A percentile compares a stretch with the other conserved stretches of the same genome.
Evolutionary conservation across 2,329 filamentous ascomycete genomes (phyloP).

Genomic region (Blumeriella jaapii): DNA sequence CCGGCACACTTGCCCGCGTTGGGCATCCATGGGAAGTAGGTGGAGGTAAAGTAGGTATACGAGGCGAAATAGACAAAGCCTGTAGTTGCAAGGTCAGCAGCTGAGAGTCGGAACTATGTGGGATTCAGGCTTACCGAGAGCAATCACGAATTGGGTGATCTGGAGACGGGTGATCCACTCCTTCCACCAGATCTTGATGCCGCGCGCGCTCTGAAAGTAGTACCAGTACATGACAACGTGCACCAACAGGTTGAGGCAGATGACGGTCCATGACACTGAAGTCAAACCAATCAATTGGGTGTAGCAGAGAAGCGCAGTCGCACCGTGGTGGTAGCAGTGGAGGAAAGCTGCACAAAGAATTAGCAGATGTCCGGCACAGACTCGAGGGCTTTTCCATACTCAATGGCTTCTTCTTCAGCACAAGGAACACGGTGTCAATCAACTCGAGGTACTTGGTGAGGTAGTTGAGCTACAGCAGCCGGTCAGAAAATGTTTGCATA

Average conservation of each 20-base stretch:
- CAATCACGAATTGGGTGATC: conserved; percentile 94
- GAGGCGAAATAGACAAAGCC: conserved; percentile 98
- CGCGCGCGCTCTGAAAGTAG: conserved; percentile 98
- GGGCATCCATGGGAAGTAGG: conserved; percentile 78
- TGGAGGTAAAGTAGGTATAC: conserved; percentile 95
- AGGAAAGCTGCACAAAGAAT: conserved; percentile 62
- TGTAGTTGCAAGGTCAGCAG: conserved; percentile 34
- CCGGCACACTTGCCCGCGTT: conserved; percentile 80
- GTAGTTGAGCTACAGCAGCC: conserved; percentile 70
- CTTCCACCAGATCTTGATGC: conserved; percentile 98
- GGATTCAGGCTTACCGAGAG: conserved; percentile 54
- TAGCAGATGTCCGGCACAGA: conserved; percentile 20
- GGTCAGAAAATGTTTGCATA: conserved; percentile 30
- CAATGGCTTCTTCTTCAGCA: conserved; percentile 98
- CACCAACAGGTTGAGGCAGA: conserved; percentile 82
- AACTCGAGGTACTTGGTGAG: conserved; percentile 96
- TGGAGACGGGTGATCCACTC: conserved; percentile 97
- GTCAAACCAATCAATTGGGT: conserved; percentile 90
- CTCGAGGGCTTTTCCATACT: conserved; percentile 38
- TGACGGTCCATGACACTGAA: conserved; percentile 88
- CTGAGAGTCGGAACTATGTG: conserved; percentile 2
- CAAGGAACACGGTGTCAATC: conserved; percentile 89
- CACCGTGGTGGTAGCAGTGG: conserved; percentile 97
- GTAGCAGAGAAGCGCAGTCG: conserved; percentile 94
- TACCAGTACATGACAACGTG: conserved; percentile 99